A percentile compares a stretch with the other conserved stretches of the same genome.
Evolutionary conservation across 2,329 filamentous ascomycete species (phyloP).

Genomic region (Sclerotinia spermophila): DNA sequence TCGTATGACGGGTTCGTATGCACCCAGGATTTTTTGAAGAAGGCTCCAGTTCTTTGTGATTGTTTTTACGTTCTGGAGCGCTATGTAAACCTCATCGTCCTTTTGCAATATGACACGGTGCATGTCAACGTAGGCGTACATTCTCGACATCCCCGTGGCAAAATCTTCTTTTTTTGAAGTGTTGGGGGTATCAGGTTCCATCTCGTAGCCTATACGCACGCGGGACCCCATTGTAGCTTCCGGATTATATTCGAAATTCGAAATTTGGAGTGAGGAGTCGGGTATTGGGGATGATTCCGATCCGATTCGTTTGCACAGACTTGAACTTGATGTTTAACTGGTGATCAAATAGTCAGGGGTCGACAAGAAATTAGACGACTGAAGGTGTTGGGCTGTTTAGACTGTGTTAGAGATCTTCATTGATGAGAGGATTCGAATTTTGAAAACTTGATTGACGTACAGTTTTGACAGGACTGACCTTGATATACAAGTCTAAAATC

Average conservation of each 20-base stretch:
- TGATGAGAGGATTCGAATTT: neutral
- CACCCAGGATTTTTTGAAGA: neutral
- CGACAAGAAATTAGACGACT: neutral
- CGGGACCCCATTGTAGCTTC: neutral
- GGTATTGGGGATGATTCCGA: neutral
- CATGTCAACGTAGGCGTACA: neutral
- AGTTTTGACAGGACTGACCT: neutral
- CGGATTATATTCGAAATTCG: neutral
- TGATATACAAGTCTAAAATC: neutral
- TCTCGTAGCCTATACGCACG: neutral
- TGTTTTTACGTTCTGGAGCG: neutral
- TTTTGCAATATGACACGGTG: neutral
- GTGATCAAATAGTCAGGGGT: neutral
- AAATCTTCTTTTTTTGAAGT: accelerated
- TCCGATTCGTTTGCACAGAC: neutral
- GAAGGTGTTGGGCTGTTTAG: neutral
- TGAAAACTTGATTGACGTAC: neutral
- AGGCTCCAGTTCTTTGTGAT: neutral
- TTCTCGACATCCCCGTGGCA: neutral
- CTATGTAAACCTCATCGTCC: neutral
- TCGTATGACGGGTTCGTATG: neutral
- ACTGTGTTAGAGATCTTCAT: neutral
- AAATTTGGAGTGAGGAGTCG: neutral
- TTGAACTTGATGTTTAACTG: neutral
- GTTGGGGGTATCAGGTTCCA: neutral